These are phyloP conservation scores for Xylariaceae sp. DNA, from an alignment of 2,329 filamentous ascomycete species.

Conservation along the genomic window DNA sequence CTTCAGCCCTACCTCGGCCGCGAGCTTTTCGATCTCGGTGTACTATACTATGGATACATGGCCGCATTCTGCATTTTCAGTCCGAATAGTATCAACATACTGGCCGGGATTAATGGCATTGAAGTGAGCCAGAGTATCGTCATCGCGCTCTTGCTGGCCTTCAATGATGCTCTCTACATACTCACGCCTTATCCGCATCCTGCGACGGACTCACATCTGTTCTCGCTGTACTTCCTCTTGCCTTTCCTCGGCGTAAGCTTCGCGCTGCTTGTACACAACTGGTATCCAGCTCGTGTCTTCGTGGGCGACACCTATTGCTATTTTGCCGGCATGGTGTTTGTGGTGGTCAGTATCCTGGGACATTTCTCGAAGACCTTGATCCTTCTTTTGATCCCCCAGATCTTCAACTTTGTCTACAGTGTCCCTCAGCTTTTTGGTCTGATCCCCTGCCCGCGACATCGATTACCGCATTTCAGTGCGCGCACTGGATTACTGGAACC, in stretches of 20 bases:
- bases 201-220: slow-evolving; percentile 90
- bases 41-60: slow-evolving; percentile 95
- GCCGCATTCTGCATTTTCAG: slow-evolving; percentile 94
- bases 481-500: slow-evolving; percentile 81
- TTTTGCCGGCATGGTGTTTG: slow-evolving; percentile 98
- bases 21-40: slow-evolving; percentile 75
- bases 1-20: slow-evolving; percentile 76
- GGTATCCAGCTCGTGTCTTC: slow-evolving; percentile 92
- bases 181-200: slow-evolving; percentile 82
- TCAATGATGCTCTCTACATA: slow-evolving; percentile 88
- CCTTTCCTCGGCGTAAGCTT: slow-evolving; percentile 91
- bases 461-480: slow-evolving; percentile 83
- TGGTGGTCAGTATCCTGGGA: slow-evolving; percentile 90
- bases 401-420: slow-evolving; percentile 96
- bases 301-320: slow-evolving; percentile 99
- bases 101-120: slow-evolving; percentile 98
- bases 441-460: slow-evolving; percentile 87
- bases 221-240: slow-evolving; percentile 90
- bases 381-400: slow-evolving; percentile 85
- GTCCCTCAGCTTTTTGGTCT: slow-evolving; percentile 85
- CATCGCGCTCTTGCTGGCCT: slow-evolving; percentile 74
- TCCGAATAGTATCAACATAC: slow-evolving; percentile 97
- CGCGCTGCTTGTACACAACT: slow-evolving; percentile 86
- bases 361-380: slow-evolving; percentile 98
- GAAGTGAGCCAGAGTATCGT: slow-evolving; percentile 93